Evolutionary conservation across 192 early-diverging fungal genomes (phyloP), one percentile per base, ranked within the genome.

Genomic region (Podila verticillata): DNA sequence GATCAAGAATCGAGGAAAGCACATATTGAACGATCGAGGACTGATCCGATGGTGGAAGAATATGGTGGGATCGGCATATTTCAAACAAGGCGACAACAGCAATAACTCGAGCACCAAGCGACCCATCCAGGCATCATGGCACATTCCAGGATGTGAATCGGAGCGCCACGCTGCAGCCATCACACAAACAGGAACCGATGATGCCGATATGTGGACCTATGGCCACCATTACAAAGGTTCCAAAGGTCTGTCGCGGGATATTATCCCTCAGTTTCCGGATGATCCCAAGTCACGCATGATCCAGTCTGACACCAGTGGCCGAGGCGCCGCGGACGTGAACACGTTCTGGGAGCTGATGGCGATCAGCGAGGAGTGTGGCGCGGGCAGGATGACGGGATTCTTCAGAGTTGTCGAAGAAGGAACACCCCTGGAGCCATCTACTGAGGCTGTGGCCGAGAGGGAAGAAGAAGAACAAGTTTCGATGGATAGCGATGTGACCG

Each of bases 31-130:
- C 44, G 94, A 95, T 66, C 62, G 85, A 10, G 81, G 73, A 5
- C 85, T 97, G 24, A 80, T 96, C 31, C 83, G 83, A 49, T 97
- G 94, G 94, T 97, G 95, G 95, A 86, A 89, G 56, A 82, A 81
- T 8, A 70, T 66, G 30, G 48, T 79, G 24, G 24, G 65, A 36
- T 73, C 70, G n/a, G 70, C 66, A 1, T 80, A 72, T 60, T 28
- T 24, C 10, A 44, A n/a, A 28, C 35, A 65, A 68, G 15, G 26
- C 60, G 36, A 58, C 51, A 5, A 54, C 51, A 9, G 54, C 51
- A 5, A 54, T n/a, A 9, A 26, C 51, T 24, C 19, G 22, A 5
- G 48, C 10, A 8, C 4, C n/a, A 4, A 44, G 39, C 20, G 51
- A 22, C 4, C 51, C 8, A 54, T 54, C 24, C 9, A 72, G 19